phyloP scores from a whole-genome alignment of 2,329 filamentous ascomycete genomes.

The Neofusicoccum cordaticola region DNA sequence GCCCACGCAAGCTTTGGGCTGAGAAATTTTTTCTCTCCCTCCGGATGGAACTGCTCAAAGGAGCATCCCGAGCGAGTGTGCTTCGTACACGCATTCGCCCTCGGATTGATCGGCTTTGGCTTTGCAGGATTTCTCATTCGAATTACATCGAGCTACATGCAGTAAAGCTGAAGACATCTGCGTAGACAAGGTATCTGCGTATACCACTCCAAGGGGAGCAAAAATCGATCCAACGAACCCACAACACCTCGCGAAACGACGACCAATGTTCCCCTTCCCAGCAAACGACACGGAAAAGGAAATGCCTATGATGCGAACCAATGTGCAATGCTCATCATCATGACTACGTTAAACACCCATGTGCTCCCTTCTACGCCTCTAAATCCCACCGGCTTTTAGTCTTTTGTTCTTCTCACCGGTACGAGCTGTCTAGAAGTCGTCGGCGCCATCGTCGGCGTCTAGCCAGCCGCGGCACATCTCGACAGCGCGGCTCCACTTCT shows the following conservation, averaged over 20 bases:
- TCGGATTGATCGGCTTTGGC: not conserved
- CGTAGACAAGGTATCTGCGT: not conserved
- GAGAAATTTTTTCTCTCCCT: not conserved
- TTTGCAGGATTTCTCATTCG: not conserved
- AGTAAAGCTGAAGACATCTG: not conserved
- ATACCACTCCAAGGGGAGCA: not conserved
- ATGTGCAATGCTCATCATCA: constrained; percentile 9
- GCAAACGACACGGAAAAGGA: not conserved
- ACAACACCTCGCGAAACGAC: constrained; percentile 1
- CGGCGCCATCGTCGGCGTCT: constrained; percentile 36
- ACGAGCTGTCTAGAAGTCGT: constrained; percentile 3
- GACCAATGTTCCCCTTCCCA: not conserved
- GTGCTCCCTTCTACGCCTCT: not conserved
- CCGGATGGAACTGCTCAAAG: not conserved
- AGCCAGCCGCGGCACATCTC: constrained; percentile 76
- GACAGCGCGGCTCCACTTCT: constrained; percentile 72
- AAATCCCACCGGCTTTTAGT: not conserved
- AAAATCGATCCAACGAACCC: not conserved
- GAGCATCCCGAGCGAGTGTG: not conserved
- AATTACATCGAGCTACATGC: not conserved
- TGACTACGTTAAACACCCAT: constrained; percentile 3
- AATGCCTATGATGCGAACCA: constrained; percentile 11
- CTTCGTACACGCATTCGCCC: not conserved
- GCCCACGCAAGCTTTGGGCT: not conserved
- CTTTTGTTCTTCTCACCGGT: not conserved